A percentile compares a stretch with the other conserved stretches of the same genome.
phyloP scores from a whole-genome alignment of 2,329 filamentous ascomycete genomes.

The Cladophialophora yegresii region DNA sequence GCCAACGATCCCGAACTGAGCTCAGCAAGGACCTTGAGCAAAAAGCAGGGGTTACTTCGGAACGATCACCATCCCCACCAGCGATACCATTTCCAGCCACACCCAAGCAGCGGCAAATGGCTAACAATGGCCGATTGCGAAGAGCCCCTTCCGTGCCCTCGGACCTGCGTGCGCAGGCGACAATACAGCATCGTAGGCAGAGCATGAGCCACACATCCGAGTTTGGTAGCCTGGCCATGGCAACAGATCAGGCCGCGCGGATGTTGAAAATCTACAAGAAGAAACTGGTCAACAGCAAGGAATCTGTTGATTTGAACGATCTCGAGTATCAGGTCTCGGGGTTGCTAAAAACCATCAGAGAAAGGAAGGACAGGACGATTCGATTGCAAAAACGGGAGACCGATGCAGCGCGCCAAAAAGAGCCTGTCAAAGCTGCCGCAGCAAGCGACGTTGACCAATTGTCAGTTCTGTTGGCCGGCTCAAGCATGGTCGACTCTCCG shows the following conservation, averaged over 20 bases:
- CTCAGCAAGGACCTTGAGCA: constrained; percentile 19
- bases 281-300: constrained; percentile 49
- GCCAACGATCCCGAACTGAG: constrained; percentile 33
- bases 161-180: constrained; percentile 53
- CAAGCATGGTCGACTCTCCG: constrained; percentile 21
- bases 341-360: constrained; percentile 49
- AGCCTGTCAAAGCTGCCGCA: constrained; percentile 20
- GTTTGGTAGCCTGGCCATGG: constrained; percentile 52
- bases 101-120: constrained; percentile 39
- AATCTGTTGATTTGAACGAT: constrained; percentile 55
- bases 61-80: constrained; percentile 34
- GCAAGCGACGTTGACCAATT: constrained; percentile 29
- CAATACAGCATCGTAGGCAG: constrained; percentile 40
- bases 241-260: constrained; percentile 61
- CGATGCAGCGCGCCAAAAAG: background rate
- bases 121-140: constrained; percentile 46
- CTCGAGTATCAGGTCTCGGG: constrained; percentile 60
- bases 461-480: constrained; percentile 24
- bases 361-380: constrained; percentile 36
- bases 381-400: background rate
- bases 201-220: constrained; percentile 41
- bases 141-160: constrained; percentile 44
- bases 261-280: constrained; percentile 61
- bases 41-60: constrained; percentile 2
- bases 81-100: constrained; percentile 25